These are phyloP conservation scores for Nemania sp. DNA, from an alignment of 2,329 filamentous ascomycete genomes.

Conservation along the genomic window DNA sequence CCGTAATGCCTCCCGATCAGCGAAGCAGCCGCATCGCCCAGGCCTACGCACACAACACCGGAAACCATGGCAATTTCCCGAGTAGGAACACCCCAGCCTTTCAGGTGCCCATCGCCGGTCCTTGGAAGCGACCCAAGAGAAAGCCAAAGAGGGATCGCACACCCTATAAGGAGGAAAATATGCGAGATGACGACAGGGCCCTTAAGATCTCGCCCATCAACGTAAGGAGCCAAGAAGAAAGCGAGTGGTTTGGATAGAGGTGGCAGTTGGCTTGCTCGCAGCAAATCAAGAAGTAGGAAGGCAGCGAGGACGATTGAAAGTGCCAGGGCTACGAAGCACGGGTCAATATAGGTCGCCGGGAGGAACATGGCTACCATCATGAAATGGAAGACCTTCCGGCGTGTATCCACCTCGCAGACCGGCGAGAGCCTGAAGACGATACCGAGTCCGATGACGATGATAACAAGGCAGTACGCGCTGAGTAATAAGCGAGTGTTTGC, in stretches of 20 bases:
- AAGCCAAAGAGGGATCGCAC: conserved; percentile 92
- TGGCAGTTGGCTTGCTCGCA: conserved; percentile 88
- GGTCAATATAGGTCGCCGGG: conserved; percentile 84
- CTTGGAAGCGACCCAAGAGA: conserved; percentile 73
- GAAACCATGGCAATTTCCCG: conserved; percentile 88
- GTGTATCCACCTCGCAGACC: conserved; percentile 89
- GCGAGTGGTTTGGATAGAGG: conserved; percentile 86
- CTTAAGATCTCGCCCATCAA: conserved; percentile 89
- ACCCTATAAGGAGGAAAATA: conserved; percentile 93
- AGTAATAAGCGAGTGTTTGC: conserved; percentile 83
- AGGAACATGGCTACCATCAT: conserved; percentile 98
- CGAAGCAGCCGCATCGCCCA: conserved; percentile 92
- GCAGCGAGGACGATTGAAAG: conserved; percentile 78
- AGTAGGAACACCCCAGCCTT: conserved; percentile 74
- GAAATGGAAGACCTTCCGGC: conserved; percentile 96
- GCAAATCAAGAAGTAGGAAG: conserved; percentile 86
- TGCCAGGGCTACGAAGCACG: conserved; percentile 78
- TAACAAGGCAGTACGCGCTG: conserved; percentile 70
- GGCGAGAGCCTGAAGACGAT: conserved; percentile 75
- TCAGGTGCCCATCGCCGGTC: conserved; percentile 57
- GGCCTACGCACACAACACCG: conserved; percentile 90
- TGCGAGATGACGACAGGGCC: conserved; percentile 95
- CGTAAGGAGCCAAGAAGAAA: conserved; percentile 86
- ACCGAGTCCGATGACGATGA: conserved; percentile 72
- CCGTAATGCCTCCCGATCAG: conserved; percentile 88